Conservation (phyloP, 1,139 yeast genomes). For the Sugiyamaella neomexicana region DNA sequence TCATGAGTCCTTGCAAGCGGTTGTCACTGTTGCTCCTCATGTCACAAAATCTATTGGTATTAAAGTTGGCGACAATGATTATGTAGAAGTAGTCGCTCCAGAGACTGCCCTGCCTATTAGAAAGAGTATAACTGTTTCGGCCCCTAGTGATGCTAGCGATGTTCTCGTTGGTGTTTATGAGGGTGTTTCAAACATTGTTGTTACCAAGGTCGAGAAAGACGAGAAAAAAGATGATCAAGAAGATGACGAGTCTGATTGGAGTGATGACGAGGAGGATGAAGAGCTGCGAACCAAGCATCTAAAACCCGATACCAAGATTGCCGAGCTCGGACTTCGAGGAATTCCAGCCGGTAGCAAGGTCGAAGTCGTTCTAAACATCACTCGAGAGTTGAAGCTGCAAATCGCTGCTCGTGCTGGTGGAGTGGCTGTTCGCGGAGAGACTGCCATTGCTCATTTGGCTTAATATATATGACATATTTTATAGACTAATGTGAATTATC, state of each 20-base stretch:
- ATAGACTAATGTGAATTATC: background rate
- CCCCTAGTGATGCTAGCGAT: constrained; percentile 51
- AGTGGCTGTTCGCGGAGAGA: constrained; percentile 39
- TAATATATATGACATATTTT: constrained; percentile 8
- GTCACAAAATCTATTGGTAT: constrained; percentile 82
- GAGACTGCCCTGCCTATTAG: constrained; percentile 94
- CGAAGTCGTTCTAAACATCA: constrained; percentile 80
- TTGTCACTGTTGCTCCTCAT: constrained; percentile 88
- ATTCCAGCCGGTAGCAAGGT: constrained; percentile 66
- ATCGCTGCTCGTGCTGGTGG: constrained; percentile 82
- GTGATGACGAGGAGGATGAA: constrained; percentile 70
- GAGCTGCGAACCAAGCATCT: constrained; percentile 69
- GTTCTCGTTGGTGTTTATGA: constrained; percentile 75
- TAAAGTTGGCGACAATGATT: constrained; percentile 52
- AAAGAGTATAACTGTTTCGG: constrained; percentile 65
- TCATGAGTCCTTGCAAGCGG: constrained; percentile 79
- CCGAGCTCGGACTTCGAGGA: constrained; percentile 74
- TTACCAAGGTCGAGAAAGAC: constrained; percentile 70
- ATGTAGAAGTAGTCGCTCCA: constrained; percentile 70
- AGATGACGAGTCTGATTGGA: constrained; percentile 60
- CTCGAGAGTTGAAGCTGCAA: constrained; percentile 79
- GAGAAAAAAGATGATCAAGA: constrained; percentile 50
- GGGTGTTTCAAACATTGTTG: constrained; percentile 78
- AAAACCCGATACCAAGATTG: constrained; percentile 73
- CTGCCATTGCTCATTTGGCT: constrained; percentile 25